Percentiles rank a stretch among this genome's conserved stretches.
phyloP scores from a whole-genome alignment of 2,329 filamentous ascomycete species.

The Geosmithia flava region DNA sequence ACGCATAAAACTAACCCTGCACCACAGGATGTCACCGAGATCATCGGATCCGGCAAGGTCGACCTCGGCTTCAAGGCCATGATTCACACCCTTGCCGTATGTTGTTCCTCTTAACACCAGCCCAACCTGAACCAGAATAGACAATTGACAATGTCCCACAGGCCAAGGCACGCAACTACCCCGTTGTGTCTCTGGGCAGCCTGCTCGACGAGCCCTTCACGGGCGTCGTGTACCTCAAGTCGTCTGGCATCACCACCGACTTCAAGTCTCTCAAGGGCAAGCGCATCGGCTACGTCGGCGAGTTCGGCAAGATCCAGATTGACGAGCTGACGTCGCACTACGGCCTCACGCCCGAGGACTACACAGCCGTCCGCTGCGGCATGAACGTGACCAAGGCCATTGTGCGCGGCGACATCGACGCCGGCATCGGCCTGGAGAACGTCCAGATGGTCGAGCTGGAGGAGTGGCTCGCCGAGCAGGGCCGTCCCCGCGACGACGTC shows the following conservation, averaged over 20 bases:
- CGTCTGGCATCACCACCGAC: constrained; percentile 61
- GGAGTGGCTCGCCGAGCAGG: constrained; percentile 56
- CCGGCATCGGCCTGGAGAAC: constrained; percentile 66
- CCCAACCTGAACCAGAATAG: background rate
- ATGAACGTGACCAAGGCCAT: constrained; percentile 75
- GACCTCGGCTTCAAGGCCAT: constrained; percentile 75
- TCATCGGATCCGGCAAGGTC: constrained; percentile 64
- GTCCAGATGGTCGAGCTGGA: constrained; percentile 76
- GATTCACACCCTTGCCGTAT: constrained; percentile 66
- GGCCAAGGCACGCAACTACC: constrained; percentile 66
- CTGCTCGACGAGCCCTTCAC: constrained; percentile 73
- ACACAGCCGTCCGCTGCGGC: constrained; percentile 65
- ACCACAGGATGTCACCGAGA: constrained; percentile 61
- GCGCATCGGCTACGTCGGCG: constrained; percentile 67
- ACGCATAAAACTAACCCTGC: background rate
- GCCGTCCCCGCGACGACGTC: constrained; percentile 52
- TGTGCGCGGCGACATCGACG: constrained; percentile 59
- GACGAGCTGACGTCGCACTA: constrained; percentile 71
- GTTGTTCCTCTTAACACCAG: constrained; percentile 10
- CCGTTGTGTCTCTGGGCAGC: constrained; percentile 59
- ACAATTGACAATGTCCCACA: constrained; percentile 14
- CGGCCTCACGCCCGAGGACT: constrained; percentile 59
- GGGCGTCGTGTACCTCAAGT: constrained; percentile 64
- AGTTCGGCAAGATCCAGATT: constrained; percentile 76
- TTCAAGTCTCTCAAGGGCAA: constrained; percentile 66